phyloP scores from a whole-genome alignment of 257 asterid genomes.

The Nicotiana tabacum region DNA sequence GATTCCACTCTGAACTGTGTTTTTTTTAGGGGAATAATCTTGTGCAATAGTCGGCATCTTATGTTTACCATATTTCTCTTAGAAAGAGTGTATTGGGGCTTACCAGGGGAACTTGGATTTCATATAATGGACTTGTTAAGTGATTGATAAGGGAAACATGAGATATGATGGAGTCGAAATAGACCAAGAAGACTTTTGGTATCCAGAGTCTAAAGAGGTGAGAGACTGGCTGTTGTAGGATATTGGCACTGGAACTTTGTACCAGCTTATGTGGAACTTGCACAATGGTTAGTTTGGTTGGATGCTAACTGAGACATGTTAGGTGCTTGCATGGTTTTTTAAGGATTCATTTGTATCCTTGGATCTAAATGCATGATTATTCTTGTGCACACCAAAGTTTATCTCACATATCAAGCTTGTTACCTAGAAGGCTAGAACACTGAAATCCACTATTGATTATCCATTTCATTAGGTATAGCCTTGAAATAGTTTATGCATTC shows the following conservation, averaged over 20 bases:
- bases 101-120: background rate
- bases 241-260: background rate
- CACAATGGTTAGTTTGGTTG: background rate
- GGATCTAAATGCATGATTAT: background rate
- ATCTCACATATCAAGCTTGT: background rate
- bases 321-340: background rate
- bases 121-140: background rate
- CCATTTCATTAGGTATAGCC: background rate
- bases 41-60: background rate
- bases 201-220: background rate
- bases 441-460: background rate
- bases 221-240: background rate
- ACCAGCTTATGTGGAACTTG: background rate
- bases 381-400: background rate
- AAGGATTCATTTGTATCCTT: background rate
- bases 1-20: background rate
- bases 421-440: background rate
- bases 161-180: background rate
- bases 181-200: background rate
- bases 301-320: background rate
- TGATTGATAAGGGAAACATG: background rate
- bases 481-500: background rate
- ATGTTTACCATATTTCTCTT: background rate
- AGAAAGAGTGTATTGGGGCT: background rate
- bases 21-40: background rate